These are phyloP conservation scores for Apiotrichum akiyoshidainum DNA, from an alignment of 1,284 basidiomycete species.

Conservation along the genomic window DNA sequence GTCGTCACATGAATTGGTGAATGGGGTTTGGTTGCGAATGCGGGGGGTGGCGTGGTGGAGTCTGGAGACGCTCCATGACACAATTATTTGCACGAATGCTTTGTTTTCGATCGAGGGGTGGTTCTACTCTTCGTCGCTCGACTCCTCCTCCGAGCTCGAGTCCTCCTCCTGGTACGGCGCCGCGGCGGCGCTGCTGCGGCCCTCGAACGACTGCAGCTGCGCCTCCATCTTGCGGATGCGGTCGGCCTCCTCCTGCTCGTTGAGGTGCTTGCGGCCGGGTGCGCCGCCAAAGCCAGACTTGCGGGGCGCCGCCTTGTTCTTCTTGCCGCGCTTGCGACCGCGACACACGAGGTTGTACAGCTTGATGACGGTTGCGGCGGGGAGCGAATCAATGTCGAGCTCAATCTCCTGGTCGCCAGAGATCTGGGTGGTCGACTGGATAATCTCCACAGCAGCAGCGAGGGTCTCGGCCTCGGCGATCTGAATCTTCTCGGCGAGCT, in stretches of 20 bases:
- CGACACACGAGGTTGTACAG: slow-evolving; percentile 90
- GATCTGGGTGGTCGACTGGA: slow-evolving; percentile 82
- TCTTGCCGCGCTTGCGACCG: slow-evolving; percentile 35
- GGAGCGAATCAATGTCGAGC: slow-evolving; percentile 87
- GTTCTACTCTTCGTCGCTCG: slow-evolving; percentile 44
- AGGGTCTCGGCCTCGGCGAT: slow-evolving; percentile 72
- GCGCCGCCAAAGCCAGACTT: slow-evolving; percentile 69
- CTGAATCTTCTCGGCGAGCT: slow-evolving; percentile 85
- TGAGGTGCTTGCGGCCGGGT: slow-evolving; percentile 70
- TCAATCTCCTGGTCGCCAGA: slow-evolving; percentile 92
- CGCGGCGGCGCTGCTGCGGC: slow-evolving; percentile 13
- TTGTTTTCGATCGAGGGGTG: too few species aligned
- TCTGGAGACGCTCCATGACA: too few species aligned
- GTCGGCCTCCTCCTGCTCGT: slow-evolving; percentile 55
- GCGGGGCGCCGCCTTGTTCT: slow-evolving; percentile 22
- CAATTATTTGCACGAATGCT: neutral
- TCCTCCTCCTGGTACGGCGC: slow-evolving; percentile 34
- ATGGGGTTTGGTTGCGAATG: too few species aligned
- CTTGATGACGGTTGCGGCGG: slow-evolving; percentile 75
- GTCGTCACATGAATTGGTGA: too few species aligned
- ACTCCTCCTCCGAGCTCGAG: slow-evolving; percentile 43
- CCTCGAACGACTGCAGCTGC: slow-evolving; percentile 43
- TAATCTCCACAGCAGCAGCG: slow-evolving; percentile 83
- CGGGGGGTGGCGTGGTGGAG: too few species aligned
- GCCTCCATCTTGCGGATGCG: slow-evolving; percentile 84